Evolutionary conservation across 371 early-diverging fungal genomes (phyloP), one percentile per base, ranked within the genome.

Genomic region (Rhizopus stolonifer): DNA sequence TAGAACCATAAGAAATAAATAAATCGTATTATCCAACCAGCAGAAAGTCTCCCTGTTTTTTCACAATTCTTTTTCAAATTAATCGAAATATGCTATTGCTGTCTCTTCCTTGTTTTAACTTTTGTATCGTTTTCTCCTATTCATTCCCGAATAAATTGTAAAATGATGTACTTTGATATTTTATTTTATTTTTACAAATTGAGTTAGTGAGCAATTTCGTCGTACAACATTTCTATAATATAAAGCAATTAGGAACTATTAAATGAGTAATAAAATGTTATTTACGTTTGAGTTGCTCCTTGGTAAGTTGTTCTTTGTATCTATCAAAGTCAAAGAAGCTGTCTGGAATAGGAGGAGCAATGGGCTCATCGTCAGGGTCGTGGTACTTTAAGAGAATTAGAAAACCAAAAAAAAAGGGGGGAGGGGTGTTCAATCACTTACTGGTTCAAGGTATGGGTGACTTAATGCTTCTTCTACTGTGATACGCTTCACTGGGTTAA

Each of bases 401-500:
- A n/a, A n/a, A n/a, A n/a, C n/a, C n/a, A n/a, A n/a, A n/a, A n/a
- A n/a, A n/a, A n/a, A n/a, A n/a, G n/a, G n/a, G n/a, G n/a, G n/a
- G n/a, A n/a, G 6, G 11, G 6, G 6, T 29, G 9, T 29, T 29
- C 9, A 6, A 2, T 9, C 6, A 47, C 51, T 49, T 53, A 58
- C 49, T 51, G 54, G 60, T 48, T 50, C 52, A 56, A 96, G 83
- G 60, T 93, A 99, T 34, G 94, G 94, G 67, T 96, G 95, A 17
- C 78, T 79, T 34, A 99, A 80, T 34, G 97, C 94, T 56, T 95
- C 89, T 61, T 91, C 90, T 24, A 95, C 99, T 7, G 93, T 93
- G 58, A 95, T 92, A 34, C 99, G 86, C 53, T 89, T 86, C 47
- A 74, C 74, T 11, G 99, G 99, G 68, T 94, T 92, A 54, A 98